Conservation (phyloP, 352 stramenopile species). For the Aphanomyces invadans region DNA sequence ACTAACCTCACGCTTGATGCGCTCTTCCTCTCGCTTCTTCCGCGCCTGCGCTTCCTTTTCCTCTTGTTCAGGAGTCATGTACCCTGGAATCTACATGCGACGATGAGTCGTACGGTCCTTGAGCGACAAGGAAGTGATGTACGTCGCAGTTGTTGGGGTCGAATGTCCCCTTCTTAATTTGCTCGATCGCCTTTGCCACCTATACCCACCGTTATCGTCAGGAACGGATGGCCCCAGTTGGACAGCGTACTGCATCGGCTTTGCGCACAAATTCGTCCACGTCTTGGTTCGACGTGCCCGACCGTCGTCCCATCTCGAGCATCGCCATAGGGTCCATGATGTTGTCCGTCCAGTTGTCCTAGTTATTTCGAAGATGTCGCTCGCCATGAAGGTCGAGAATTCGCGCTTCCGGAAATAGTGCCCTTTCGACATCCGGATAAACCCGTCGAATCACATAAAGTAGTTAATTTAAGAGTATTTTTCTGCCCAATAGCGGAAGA, state of each 20-base stretch:
- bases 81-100: conserved; percentile 49
- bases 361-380: background rate
- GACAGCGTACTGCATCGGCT: conserved; percentile 51
- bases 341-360: background rate
- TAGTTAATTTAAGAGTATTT: background rate
- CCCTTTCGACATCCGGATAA: conserved; percentile 9
- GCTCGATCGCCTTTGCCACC: conserved; percentile 62
- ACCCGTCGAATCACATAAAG: background rate
- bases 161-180: conserved; percentile 77
- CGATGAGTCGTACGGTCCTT: background rate
- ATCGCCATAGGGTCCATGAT: conserved; percentile 22
- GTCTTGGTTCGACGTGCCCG: conserved; percentile 51
- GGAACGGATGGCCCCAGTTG: no score
- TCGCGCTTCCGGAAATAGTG: conserved; percentile 1
- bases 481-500: background rate
- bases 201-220: no score
- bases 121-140: background rate
- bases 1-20: conserved; percentile 29
- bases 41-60: conserved; percentile 39
- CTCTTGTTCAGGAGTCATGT: conserved; percentile 69
- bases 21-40: conserved; percentile 35
- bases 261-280: conserved; percentile 58
- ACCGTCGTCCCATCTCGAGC: conserved; percentile 66
- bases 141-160: conserved; percentile 64
- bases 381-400: background rate